A percentile compares a stretch with the other conserved stretches of the same genome.
phyloP scores from a whole-genome alignment of 345 rosid genomes.

The Acer negundo region DNA sequence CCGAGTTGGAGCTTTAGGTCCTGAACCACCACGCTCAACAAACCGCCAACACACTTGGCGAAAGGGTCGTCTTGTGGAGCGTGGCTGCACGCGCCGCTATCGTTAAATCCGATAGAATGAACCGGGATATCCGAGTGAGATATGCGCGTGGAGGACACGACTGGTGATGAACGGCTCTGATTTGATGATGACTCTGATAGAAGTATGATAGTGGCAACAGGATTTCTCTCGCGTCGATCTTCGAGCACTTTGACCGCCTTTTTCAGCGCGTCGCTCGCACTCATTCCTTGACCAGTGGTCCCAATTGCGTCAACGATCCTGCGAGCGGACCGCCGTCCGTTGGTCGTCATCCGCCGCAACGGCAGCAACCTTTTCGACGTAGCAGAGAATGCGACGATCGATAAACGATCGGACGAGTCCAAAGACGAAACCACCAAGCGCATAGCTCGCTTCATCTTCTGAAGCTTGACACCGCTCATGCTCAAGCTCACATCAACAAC shows the following conservation, averaged over 20 bases:
- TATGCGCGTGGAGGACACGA: constrained; percentile 61
- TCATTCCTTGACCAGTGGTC: constrained; percentile 57
- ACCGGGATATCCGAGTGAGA: constrained; percentile 54
- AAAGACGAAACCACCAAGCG: constrained; percentile 57
- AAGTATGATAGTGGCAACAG: constrained; percentile 55
- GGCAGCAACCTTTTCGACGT: constrained; percentile 70
- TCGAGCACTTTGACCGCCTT: constrained; percentile 86
- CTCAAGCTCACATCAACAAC: constrained; percentile 68
- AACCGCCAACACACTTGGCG: constrained; percentile 38
- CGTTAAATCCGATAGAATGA: constrained; percentile 52
- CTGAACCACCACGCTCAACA: constrained; percentile 56
- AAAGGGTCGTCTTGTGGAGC: constrained; percentile 50
- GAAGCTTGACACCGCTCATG: constrained; percentile 45
- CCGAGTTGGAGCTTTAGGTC: constrained; percentile 71
- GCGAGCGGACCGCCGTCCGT: constrained; percentile 70
- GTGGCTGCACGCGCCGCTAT: constrained; percentile 30
- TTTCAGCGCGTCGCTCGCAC: constrained; percentile 71
- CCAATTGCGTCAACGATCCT: constrained; percentile 63
- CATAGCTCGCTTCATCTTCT: constrained; percentile 67
- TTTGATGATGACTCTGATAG: constrained; percentile 44
- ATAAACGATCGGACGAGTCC: constrained; percentile 64
- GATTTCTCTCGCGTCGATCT: constrained; percentile 82
- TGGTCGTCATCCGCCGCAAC: constrained; percentile 65
- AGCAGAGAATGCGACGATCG: constrained; percentile 76
- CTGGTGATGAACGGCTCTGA: constrained; percentile 31